A percentile compares a stretch with the other conserved stretches of the same genome.
phyloP scores from a whole-genome alignment of 1,284 basidiomycete genomes.

The Tilletiopsis washingtonensis region DNA sequence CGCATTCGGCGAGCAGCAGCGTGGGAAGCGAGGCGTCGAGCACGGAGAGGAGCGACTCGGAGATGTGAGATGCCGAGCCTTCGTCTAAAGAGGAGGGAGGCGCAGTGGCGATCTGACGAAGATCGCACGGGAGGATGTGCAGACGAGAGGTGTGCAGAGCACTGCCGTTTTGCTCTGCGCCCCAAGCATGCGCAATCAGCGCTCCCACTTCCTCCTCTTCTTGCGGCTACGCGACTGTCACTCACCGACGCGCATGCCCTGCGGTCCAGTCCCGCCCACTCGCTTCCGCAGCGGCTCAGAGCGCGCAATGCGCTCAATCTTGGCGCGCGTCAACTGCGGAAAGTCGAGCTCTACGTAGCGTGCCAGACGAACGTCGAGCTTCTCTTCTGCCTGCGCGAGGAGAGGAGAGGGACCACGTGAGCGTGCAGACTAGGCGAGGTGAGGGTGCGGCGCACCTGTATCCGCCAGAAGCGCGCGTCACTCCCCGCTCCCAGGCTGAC shows the following conservation, averaged over 20 bases:
- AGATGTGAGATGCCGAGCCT: constrained; percentile 1
- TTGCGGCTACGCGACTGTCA: neutral
- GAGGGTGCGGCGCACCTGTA: constrained; percentile 58
- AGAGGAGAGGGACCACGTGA: neutral
- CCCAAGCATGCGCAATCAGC: too few relatives aligned
- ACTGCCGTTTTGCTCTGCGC: too few relatives aligned
- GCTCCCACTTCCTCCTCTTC: too few relatives aligned
- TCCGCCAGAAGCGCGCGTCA: constrained; percentile 84
- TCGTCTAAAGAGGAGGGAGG: neutral
- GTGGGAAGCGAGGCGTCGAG: constrained; percentile 22
- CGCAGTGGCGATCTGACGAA: too few relatives aligned
- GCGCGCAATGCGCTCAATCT: constrained; percentile 71
- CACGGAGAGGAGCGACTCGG: constrained; percentile 10
- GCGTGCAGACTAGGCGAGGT: neutral
- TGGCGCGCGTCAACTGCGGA: constrained; percentile 68
- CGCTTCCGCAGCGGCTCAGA: neutral
- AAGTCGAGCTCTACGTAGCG: constrained; percentile 87
- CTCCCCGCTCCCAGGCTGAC: constrained; percentile 85
- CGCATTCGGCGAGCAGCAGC: constrained; percentile 43
- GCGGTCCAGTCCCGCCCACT: neutral
- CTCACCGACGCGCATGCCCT: constrained; percentile 2
- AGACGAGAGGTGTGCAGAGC: too few relatives aligned
- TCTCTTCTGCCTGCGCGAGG: constrained; percentile 54
- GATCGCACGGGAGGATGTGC: too few relatives aligned
- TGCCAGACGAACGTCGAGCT: constrained; percentile 24